A percentile compares a stretch with the other conserved stretches of the same genome.
Conservation (phyloP, 495 filamentous ascomycete species). For the Chaetomidium leptoderma region DNA sequence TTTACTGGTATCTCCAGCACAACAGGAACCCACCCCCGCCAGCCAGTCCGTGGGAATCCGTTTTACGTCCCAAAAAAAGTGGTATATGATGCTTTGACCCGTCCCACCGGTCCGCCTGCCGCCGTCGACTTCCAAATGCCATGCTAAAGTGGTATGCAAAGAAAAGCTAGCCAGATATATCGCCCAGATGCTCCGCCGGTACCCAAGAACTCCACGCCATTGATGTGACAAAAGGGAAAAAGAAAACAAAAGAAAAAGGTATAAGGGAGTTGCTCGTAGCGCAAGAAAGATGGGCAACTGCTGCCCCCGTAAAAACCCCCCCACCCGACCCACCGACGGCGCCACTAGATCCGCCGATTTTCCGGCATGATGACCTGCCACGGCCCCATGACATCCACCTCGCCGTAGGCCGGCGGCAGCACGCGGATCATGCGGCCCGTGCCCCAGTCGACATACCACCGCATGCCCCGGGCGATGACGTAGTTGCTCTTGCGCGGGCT, state of each 20-base stretch:
- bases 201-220: slow-evolving; percentile 9
- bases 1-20: slow-evolving; percentile 4
- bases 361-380: slow-evolving; percentile 37
- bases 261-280: slow-evolving; percentile 2
- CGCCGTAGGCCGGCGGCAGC: slow-evolving; percentile 39
- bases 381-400: slow-evolving; percentile 34
- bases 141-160: slow-evolving; percentile 16
- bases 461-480: slow-evolving; percentile 43
- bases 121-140: slow-evolving; percentile 4
- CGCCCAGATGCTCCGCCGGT: slow-evolving; percentile 12
- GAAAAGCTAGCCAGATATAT: slow-evolving; percentile 11
- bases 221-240: slow-evolving; percentile 11
- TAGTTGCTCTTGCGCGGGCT: slow-evolving; percentile 45
- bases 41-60: neutral
- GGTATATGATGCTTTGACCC: slow-evolving; percentile 17
- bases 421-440: slow-evolving; percentile 42
- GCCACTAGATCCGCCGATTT: slow-evolving; percentile 30
- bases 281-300: neutral
- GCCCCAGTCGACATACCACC: slow-evolving; percentile 48
- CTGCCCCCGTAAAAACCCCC: neutral
- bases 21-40: neutral
- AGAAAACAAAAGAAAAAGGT: slow-evolving; percentile 10
- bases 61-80: slow-evolving; percentile 1
- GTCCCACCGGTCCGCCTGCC: neutral
- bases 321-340: neutral